Percentiles rank a stretch among this genome's conserved stretches.
These are phyloP conservation scores for Byssochlamys sp. DNA, from an alignment of 2,329 filamentous ascomycete genomes.

Conservation along the genomic window DNA sequence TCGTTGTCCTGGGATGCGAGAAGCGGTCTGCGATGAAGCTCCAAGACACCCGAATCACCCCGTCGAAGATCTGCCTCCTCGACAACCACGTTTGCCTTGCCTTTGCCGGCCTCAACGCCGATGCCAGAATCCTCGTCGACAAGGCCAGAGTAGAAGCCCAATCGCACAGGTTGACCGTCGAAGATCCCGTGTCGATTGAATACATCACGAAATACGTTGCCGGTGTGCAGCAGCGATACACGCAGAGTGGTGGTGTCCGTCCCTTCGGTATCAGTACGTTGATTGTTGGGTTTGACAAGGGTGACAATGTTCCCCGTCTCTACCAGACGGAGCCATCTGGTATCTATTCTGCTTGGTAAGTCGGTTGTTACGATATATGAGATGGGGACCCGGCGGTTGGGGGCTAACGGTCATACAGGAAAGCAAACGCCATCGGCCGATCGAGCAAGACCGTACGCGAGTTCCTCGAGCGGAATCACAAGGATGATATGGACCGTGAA, in stretches of 20 bases:
- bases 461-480: constrained; percentile 97
- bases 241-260: constrained; percentile 92
- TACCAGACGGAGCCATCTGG: constrained; percentile 99
- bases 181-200: constrained; percentile 94
- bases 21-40: constrained; percentile 99
- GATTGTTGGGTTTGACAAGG: constrained; percentile 96
- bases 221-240: constrained; percentile 96
- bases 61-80: constrained; percentile 93
- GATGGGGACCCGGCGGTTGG: neutral
- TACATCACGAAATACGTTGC: constrained; percentile 99
- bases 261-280: constrained; percentile 98
- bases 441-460: constrained; percentile 98
- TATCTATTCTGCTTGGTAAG: constrained; percentile 96
- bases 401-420: constrained; percentile 49
- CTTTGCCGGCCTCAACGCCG: constrained; percentile 93
- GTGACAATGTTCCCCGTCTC: constrained; percentile 74
- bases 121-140: constrained; percentile 94
- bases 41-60: constrained; percentile 96
- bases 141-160: constrained; percentile 95
- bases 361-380: neutral
- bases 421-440: constrained; percentile 95
- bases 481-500: constrained; percentile 92
- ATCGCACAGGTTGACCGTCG: constrained; percentile 90
- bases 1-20: constrained; percentile 94
- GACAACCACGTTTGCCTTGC: constrained; percentile 94